Base-by-base conservation (phyloP, 768 basidiomycete species). In the Pleurotus djamor region DNA sequence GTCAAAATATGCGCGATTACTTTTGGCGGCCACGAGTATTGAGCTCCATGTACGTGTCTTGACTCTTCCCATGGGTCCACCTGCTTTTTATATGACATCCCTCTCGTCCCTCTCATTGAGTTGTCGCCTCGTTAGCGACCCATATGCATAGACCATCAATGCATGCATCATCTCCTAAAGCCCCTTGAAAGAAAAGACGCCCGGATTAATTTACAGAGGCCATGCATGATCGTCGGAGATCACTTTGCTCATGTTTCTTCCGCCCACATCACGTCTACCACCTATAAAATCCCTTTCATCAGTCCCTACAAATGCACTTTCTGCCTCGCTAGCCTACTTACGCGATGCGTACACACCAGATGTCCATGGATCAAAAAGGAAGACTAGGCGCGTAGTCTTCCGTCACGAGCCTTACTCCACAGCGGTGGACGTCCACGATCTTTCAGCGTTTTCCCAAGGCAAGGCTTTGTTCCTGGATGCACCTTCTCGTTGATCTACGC, bases 261-360 rank as follows among this genome's bases (percentile, higher is more conserved):
- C 21, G 69, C 71, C 33, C 79, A 81, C 10, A 28, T 28, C 3
- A 28, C 81, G 83, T 54, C 76, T 70, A 5, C 80, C 81, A 3
- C 67, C 63, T 10, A 62, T 59, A 2, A 66, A 66, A 13, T 82
- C 79, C 0, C 56, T 66, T 7, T 28, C 21, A 28, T 28, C 21
- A 28, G 21, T 28, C 3, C 21, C 1, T 28, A 1, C 21, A 28
- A 28, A 1, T 3, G 21, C n/a, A 28, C 21, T 1, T 56, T 2
- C 6, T 17, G 37, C 16, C 5, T 37, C 54, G 0, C 54, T 56
- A 12, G 10, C 12, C 21, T 86, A 84, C 61, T 75, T 92, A 9
- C 76, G 77, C 3, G 60, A 63, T 6, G 69, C 91, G 10, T 91
- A 86, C 70, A 82, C 73, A 52, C 88, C 91, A 2, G 78, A 77